phyloP scores from a whole-genome alignment of 2,329 filamentous ascomycete species.

The Clathrospora elynae region DNA sequence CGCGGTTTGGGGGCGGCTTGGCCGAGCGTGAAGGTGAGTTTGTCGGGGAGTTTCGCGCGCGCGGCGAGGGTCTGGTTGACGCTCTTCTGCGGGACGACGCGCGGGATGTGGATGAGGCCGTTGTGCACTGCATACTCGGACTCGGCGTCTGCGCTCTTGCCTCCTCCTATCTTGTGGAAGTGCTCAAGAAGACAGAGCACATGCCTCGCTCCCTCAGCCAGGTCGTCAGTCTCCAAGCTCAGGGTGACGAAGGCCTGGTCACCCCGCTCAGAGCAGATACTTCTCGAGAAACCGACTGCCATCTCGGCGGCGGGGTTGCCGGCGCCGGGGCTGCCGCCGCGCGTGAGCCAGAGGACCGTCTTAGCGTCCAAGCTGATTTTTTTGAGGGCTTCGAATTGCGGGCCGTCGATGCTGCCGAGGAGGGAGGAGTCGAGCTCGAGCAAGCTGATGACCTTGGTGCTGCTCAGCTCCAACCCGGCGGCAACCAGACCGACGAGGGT shows the following conservation, averaged over 20 bases:
- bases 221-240: constrained; percentile 9
- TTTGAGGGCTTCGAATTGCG: constrained; percentile 13
- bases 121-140: constrained; percentile 12
- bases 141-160: constrained; percentile 4
- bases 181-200: constrained; percentile 8
- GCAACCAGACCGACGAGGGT: constrained; percentile 7
- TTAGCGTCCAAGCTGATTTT: constrained; percentile 7
- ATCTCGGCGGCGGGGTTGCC: constrained; percentile 13
- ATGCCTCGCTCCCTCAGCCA: background rate
- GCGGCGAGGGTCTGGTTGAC: constrained; percentile 10
- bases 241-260: constrained; percentile 12
- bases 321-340: constrained; percentile 8
- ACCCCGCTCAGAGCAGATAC: constrained; percentile 14
- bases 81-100: constrained; percentile 11
- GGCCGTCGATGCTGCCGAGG: constrained; percentile 9
- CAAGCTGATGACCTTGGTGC: constrained; percentile 8
- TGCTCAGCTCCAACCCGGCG: constrained; percentile 8
- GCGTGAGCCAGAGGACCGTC: constrained; percentile 15
- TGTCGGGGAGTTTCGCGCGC: constrained; percentile 6
- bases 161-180: constrained; percentile 12
- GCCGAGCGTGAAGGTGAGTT: constrained; percentile 4
- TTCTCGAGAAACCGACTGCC: constrained; percentile 16
- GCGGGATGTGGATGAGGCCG: constrained; percentile 16
- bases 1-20: constrained; percentile 9
- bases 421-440: constrained; percentile 14